These are phyloP conservation scores for Acacia concinna DNA, from an alignment of 331 rosid species.

Conservation along the genomic window DNA sequence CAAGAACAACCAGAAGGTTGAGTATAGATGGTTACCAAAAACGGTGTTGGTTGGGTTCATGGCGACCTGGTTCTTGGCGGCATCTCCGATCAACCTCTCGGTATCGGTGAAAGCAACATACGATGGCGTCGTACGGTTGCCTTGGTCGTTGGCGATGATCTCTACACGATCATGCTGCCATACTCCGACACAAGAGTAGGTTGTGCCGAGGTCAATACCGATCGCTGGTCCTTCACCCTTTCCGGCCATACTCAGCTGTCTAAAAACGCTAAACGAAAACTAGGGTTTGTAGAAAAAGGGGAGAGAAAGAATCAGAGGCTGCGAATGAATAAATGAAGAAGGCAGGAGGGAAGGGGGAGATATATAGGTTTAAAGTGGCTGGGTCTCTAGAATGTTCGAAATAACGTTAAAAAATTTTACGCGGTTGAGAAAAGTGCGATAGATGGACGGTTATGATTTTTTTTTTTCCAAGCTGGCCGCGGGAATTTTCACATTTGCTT, in stretches of 20 bases:
- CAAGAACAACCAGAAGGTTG: not conserved
- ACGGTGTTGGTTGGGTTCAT: constrained; percentile 83
- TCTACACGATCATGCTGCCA: constrained; percentile 86
- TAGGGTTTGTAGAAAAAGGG: not conserved
- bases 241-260: constrained; percentile 41
- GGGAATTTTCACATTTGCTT: not conserved
- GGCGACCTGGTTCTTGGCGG: constrained; percentile 84
- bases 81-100: constrained; percentile 73
- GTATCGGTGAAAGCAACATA: constrained; percentile 70
- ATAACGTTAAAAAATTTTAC: not conserved
- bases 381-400: constrained; percentile 10
- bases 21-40: constrained; percentile 45
- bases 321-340: not conserved
- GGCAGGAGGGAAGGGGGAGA: too few relatives aligned
- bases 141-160: constrained; percentile 81
- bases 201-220: constrained; percentile 81
- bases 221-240: constrained; percentile 80
- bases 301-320: not conserved
- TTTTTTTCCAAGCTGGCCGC: not conserved
- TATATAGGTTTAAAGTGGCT: not conserved
- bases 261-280: not conserved
- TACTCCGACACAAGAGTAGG: constrained; percentile 80
- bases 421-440: not conserved
- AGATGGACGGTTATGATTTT: not conserved
- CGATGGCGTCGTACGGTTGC: constrained; percentile 81